Evolutionary conservation across 257 asterid species (phyloP), one percentile per base, ranked within the genome.

Genomic region (Nicotiana knightiana): DNA sequence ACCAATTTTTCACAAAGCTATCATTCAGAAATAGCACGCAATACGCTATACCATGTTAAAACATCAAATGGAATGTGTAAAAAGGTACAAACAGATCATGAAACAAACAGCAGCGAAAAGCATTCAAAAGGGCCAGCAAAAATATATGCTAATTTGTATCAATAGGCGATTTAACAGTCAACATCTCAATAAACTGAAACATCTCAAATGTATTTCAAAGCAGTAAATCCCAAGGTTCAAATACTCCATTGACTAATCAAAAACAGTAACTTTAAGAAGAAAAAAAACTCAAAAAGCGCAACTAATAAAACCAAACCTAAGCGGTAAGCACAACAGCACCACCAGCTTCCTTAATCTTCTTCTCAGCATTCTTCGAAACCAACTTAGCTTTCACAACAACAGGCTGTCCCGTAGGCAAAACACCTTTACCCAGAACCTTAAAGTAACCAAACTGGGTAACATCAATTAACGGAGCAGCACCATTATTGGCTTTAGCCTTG

Each of bases 291-390:
- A 67, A 17, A 67, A 67, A 4, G 17, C 7, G 17, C 24, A 57
- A 55, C 81, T n/a, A 77, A 55, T 6, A 76, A 64, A 64, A 83
- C 30, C 13, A 30, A 21, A 77, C 55, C 87, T 82, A 85, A 73
- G 88, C 88, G 1, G 86, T 85, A 58, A 85, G 88, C 13, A 85
- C 81, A 12, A 85, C 88, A 15, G 88, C 86, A 15, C 88, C 88
- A 30, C 86, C 88, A 5, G 84, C 84, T 64, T 85, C 86, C 76
- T 85, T 85, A 62, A 85, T 85, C 82, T 85, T 85, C 82, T 79
- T 85, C 84, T 85, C 88, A 1, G 88, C 88, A 2, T 53, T 81
- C 84, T 84, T 84, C 2, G 82, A 82, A 0, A 85, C 67, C 53
- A 73, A 73, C 84, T 73, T 85, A 7, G 76, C 88, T 67, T 84